Percentiles rank a stretch among this genome's conserved stretches.
phyloP scores from a whole-genome alignment of 2,329 filamentous ascomycete genomes.

The Cylindrodendrum hubeiense region DNA sequence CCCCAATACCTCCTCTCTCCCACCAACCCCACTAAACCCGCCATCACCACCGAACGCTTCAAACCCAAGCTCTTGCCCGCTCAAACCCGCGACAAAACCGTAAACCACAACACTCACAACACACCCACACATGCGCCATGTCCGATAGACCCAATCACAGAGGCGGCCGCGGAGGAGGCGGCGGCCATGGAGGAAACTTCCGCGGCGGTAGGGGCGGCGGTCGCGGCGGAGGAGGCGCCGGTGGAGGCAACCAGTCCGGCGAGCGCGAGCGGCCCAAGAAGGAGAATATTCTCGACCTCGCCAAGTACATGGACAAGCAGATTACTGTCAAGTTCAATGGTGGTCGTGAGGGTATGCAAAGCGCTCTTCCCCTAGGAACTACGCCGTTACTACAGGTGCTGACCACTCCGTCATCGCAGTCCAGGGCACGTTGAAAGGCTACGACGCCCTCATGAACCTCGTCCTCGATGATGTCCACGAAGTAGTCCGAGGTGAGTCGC shows the following conservation, averaged over 20 bases:
- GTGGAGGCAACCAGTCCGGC: slow-evolving; percentile 54
- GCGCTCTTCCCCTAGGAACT: background rate
- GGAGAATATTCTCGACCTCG: slow-evolving; percentile 96
- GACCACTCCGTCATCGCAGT: slow-evolving; percentile 64
- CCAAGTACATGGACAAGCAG: slow-evolving; percentile 97
- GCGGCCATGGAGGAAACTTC: slow-evolving; percentile 55
- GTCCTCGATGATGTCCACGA: slow-evolving; percentile 96
- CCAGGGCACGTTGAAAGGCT: slow-evolving; percentile 90
- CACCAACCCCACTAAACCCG: slow-evolving; percentile 25
- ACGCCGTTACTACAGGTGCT: slow-evolving; percentile 8
- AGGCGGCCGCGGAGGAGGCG: slow-evolving; percentile 56
- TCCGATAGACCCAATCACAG: slow-evolving; percentile 64
- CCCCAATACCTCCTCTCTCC: background rate
- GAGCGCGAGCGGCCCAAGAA: slow-evolving; percentile 88
- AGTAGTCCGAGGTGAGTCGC: slow-evolving; percentile 79
- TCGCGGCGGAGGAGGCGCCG: slow-evolving; percentile 57
- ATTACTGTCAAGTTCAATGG: slow-evolving; percentile 98
- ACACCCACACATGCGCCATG: slow-evolving; percentile 52
- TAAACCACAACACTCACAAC: slow-evolving; percentile 3
- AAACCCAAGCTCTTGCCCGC: slow-evolving; percentile 20
- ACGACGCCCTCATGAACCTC: slow-evolving; percentile 97
- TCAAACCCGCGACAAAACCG: slow-evolving; percentile 9
- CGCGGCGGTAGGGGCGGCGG: slow-evolving; percentile 61
- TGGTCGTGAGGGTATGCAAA: slow-evolving; percentile 81
- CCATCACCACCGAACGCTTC: slow-evolving; percentile 17